Evolutionary conservation across 441 rosid species (phyloP).

Genomic region (Cnidoscolus chayamansa): DNA sequence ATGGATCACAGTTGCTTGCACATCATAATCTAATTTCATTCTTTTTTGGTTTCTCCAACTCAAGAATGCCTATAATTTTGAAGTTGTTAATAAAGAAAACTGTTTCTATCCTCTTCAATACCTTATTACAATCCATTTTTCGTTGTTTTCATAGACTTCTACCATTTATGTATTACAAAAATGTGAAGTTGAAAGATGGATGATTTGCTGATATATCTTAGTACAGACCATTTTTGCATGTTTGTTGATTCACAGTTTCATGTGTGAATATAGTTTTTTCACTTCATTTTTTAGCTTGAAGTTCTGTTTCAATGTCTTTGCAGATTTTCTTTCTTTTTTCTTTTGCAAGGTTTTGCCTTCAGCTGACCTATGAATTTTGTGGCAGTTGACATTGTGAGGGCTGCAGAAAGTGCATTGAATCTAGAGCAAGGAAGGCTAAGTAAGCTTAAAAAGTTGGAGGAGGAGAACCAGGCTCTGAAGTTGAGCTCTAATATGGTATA

Average conservation of each 20-base stretch:
- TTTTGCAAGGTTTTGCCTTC: constrained; percentile 9
- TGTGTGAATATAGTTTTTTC: neutral
- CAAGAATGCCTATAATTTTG: neutral
- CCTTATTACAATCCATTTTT: neutral
- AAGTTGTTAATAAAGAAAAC: neutral
- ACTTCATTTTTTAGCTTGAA: constrained; percentile 3
- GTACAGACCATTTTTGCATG: neutral
- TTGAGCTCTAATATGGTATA: constrained; percentile 56
- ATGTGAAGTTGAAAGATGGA: neutral
- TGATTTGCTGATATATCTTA: neutral
- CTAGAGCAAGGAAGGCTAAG: constrained; percentile 61
- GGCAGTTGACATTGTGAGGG: constrained; percentile 53
- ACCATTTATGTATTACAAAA: neutral
- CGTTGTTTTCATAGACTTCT: neutral
- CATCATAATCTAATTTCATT: neutral
- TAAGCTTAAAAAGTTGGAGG: constrained; percentile 57
- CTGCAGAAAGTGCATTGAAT: constrained; percentile 56
- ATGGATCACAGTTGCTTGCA: neutral
- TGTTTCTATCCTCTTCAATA: neutral
- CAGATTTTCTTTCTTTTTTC: neutral
- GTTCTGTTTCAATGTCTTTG: constrained; percentile 3
- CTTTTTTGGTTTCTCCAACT: neutral
- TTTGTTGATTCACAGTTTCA: neutral
- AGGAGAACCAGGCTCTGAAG: constrained; percentile 42
- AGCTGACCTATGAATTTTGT: constrained; percentile 19